A percentile compares a stretch with the other conserved stretches of the same genome.
Conservation (phyloP, 352 stramenopile genomes). For the Pseudoperonospora humuli region DNA sequence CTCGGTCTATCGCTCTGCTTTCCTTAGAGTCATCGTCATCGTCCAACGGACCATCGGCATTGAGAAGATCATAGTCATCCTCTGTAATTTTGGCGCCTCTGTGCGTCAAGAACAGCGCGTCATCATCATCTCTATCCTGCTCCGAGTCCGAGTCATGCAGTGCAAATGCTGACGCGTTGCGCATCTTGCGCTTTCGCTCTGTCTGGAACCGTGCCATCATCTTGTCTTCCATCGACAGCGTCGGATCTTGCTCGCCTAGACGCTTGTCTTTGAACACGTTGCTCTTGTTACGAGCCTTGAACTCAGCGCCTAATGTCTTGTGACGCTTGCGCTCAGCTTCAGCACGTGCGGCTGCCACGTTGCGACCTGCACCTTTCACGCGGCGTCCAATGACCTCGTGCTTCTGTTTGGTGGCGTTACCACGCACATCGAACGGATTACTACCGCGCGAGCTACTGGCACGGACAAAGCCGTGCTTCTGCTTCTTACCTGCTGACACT, state of each 20-base stretch:
- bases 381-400: constrained; percentile 86
- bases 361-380: constrained; percentile 84
- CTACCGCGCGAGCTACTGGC: constrained; percentile 23
- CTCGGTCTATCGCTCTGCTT: constrained; percentile 54
- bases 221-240: constrained; percentile 88
- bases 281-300: constrained; percentile 73
- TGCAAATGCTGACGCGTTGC: constrained; percentile 62
- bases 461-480: constrained; percentile 14
- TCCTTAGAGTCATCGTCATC: constrained; percentile 75
- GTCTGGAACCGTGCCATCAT: constrained; percentile 89
- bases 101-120: constrained; percentile 68
- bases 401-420: constrained; percentile 77
- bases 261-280: constrained; percentile 86
- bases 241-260: constrained; percentile 75
- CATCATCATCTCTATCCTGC: constrained; percentile 50
- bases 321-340: constrained; percentile 78
- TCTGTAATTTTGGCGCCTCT: constrained; percentile 57
- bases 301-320: constrained; percentile 83
- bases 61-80: constrained; percentile 67
- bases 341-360: constrained; percentile 78
- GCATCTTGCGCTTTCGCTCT: constrained; percentile 81
- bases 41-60: constrained; percentile 38
- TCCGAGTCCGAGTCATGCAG: constrained; percentile 77
- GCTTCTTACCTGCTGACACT: constrained; percentile 10
- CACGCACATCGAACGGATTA: constrained; percentile 89